Base-by-base conservation (phyloP, 1,139 yeast species). In the Yarrowia galli region DNA sequence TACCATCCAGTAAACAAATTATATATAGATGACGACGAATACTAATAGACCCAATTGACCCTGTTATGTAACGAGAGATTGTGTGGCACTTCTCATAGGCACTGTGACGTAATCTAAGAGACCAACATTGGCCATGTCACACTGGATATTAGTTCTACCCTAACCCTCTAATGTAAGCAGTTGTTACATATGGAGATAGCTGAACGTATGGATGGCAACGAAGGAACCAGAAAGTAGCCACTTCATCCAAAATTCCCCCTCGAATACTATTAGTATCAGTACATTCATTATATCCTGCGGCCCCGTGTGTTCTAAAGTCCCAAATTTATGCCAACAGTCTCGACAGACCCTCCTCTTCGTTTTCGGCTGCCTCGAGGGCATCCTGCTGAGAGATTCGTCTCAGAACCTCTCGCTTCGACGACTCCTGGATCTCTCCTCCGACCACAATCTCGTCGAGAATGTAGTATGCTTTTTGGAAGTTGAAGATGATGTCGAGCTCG, bases 381-480 rank as follows among this genome's bases (percentile, higher is more conserved):
- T 91, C 96, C 81, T 92, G 97, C 70, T 91, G 92, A 3, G 86
- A 85, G 6, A 95, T 89, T 67, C 91, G 82, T 71, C 88, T 84
- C 73, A 93, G 80, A 1, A 92, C 92, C 74, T 91, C 97, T 67
- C 87, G 84, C 73, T 89, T 89, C 15, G 95, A 89, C 63, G 92
- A 85, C 76, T 95, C 99, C 72, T 91, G 92, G 23, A 95, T 78
- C 68, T 89, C 88, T 0, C 99, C 99, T 60, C 88, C 87, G 76
- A 88, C 81, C 63, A 96, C 79, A 73, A 95, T 81, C 77, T 96
- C 99, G 77, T 95, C 98, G 72, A 96, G 81, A 20, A 95, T 89
- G 78, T 91, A 91, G 77, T 95, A 95, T 0, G 98, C 98, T 76
- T 91, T 90, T 74, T 89, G 91, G 79, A 95, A 95, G 73, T 96